Evolutionary conservation across 2,329 filamentous ascomycete species (phyloP), one percentile per base, ranked within the genome.

Genomic region (Cladosporium halotolerans): DNA sequence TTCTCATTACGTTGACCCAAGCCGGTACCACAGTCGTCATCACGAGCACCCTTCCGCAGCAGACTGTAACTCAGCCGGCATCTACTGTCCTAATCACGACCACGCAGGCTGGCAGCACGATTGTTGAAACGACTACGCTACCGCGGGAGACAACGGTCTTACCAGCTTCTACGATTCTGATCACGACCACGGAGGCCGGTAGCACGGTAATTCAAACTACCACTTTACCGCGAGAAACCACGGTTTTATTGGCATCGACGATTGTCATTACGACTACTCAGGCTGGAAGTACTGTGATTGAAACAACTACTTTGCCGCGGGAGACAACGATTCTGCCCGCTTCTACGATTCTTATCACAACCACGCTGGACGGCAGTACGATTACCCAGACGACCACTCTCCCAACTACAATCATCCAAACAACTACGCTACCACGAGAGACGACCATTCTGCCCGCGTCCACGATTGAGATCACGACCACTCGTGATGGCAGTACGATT

Each of bases 41-140:
- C 19, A 40, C 36, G 28, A 39, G 18, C 3, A 48, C 45, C 9
- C n/a, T 36, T n/a, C 41, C 11, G 18, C 31, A 34, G 42, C 42
- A 45, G 19, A 31, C 42, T 13, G 11, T 45, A 28, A 51, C 48
- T 14, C 48, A 36, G n/a, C 48, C 48, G 11, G 48, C 48, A 10
- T 51, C 48, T 4, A 51, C 48, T 2, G 33, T 36, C 9, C 34
- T 44, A n/a, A 14, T 51, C 3, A 51, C 48, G 9, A 51, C 48
- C n/a, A 51, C 40, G 1, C 31, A 36, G 18, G 40, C 19, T 7
- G 41, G 40, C 5, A 48, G 36, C 23, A 52, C 41, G 4, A 31
- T 52, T 6, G 23, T 45, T 32, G 31, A 40, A 23, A 40, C 36
- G 39, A 28, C 34, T 8, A 48, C 34, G 9, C 13, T 41, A 5